Evolutionary conservation across 1,284 basidiomycete genomes (phyloP).

Genomic region (Ustilago vetiveriae): DNA sequence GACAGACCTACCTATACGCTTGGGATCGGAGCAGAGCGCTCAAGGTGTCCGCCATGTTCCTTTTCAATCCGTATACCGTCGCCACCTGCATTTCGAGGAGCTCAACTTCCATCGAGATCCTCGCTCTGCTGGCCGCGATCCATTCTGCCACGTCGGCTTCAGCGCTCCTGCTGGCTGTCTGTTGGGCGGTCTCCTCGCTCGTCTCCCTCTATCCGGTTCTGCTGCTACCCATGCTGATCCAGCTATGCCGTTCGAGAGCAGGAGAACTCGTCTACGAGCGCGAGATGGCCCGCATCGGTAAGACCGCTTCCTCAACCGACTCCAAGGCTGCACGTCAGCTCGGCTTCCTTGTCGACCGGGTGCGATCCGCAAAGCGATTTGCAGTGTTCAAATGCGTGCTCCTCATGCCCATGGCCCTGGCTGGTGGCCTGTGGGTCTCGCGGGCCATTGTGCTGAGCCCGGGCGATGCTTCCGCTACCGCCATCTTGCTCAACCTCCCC

Average conservation of each 20-base stretch:
- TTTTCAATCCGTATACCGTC: slow-evolving; percentile 87
- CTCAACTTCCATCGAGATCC: slow-evolving; percentile 81
- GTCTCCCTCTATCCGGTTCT: slow-evolving; percentile 73
- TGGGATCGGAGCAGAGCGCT: slow-evolving; percentile 45
- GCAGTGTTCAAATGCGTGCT: slow-evolving; percentile 28
- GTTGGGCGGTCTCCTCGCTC: slow-evolving; percentile 28
- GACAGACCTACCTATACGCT: slow-evolving; percentile 23
- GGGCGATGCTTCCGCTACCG: slow-evolving; percentile 3
- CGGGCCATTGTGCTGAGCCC: slow-evolving; percentile 35
- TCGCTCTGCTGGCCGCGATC: slow-evolving; percentile 75
- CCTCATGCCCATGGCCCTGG: slow-evolving; percentile 27
- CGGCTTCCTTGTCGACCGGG: slow-evolving; percentile 60
- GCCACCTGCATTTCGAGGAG: slow-evolving; percentile 82
- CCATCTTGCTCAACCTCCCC: slow-evolving; percentile 18
- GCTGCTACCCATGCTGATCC: slow-evolving; percentile 75
- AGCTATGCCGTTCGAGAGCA: slow-evolving; percentile 69
- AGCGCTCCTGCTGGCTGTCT: slow-evolving; percentile 15
- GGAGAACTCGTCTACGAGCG: slow-evolving; percentile 69
- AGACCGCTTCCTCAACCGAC: slow-evolving; percentile 19
- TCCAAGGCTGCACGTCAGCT: slow-evolving; percentile 30
- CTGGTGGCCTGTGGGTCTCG: slow-evolving; percentile 31
- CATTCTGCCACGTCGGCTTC: slow-evolving; percentile 74
- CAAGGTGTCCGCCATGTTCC: slow-evolving; percentile 70
- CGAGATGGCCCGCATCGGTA: slow-evolving; percentile 14
- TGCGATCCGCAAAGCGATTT: slow-evolving; percentile 35